These are phyloP conservation scores for Acidomyces sp. DNA, from an alignment of 495 filamentous ascomycete species.

Conservation along the genomic window DNA sequence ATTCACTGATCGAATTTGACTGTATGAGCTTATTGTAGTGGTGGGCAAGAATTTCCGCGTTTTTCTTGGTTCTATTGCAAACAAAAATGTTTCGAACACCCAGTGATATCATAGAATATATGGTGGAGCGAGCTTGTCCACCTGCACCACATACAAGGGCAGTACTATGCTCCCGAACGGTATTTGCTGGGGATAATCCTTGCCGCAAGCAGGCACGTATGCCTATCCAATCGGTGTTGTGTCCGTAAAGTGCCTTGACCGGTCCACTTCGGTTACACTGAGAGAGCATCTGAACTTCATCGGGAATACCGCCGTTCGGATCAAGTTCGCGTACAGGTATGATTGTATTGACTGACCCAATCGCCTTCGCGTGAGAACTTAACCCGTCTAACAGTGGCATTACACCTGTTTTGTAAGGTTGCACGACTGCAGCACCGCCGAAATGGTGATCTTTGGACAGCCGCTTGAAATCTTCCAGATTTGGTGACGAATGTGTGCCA, in stretches of 20 bases:
- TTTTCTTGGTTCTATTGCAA: constrained; percentile 52
- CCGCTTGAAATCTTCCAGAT: constrained; percentile 49
- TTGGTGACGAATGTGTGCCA: constrained; percentile 48
- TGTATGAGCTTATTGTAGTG: constrained; percentile 47
- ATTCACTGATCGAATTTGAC: background rate
- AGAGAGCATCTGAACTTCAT: constrained; percentile 48
- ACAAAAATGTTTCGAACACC: constrained; percentile 72
- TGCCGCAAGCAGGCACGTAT: constrained; percentile 56
- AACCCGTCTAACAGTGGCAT: constrained; percentile 53
- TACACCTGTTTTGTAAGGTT: constrained; percentile 64
- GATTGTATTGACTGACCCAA: constrained; percentile 74
- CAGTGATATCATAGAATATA: constrained; percentile 66
- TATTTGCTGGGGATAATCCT: constrained; percentile 68
- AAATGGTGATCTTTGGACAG: constrained; percentile 52
- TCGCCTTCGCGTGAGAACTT: constrained; percentile 63
- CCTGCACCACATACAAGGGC: constrained; percentile 67
- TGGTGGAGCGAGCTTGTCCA: constrained; percentile 63
- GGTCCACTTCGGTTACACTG: constrained; percentile 53
- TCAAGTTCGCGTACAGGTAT: constrained; percentile 51
- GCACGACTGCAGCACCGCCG: constrained; percentile 58
- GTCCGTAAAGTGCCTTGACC: constrained; percentile 58
- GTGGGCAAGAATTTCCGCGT: constrained; percentile 50
- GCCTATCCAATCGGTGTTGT: constrained; percentile 77
- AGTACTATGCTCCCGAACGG: constrained; percentile 54
- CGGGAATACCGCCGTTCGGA: constrained; percentile 47